Conservation (phyloP, 2,329 filamentous ascomycete species). For the Ophiostoma sp. region DNA sequence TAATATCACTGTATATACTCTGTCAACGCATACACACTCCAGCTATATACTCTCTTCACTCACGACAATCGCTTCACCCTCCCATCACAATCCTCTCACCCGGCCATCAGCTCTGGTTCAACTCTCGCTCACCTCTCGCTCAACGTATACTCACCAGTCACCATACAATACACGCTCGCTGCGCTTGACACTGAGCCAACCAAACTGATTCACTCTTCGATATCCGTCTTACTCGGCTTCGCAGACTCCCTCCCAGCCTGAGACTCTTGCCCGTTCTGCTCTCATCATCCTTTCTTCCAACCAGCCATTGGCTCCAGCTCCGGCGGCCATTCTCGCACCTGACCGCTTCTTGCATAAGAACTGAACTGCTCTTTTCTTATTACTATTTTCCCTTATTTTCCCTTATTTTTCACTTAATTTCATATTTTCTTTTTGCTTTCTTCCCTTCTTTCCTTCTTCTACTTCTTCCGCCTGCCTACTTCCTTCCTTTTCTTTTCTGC, state of each 20-base stretch:
- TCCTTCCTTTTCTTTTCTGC: conserved; percentile 6
- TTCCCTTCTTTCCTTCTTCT: background rate
- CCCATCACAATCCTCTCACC: background rate
- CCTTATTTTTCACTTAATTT: background rate
- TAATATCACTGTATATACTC: background rate
- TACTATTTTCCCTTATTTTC: background rate
- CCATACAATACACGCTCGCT: background rate
- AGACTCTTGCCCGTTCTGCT: conserved; percentile 6
- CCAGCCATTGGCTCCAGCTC: conserved; percentile 6
- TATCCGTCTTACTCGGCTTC: background rate
- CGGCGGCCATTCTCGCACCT: conserved; percentile 9
- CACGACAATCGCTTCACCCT: background rate
- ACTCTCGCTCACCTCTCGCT: background rate
- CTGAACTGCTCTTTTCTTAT: background rate
- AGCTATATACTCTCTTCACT: background rate
- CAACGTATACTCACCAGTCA: background rate
- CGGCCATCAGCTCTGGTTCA: background rate
- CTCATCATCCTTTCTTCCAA: background rate
- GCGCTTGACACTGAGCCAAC: background rate
- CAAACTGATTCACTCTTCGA: background rate
- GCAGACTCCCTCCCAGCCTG: conserved; percentile 1
- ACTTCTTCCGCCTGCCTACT: background rate
- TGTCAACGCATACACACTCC: background rate
- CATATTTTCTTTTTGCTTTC: background rate
- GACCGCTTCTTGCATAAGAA: conserved; percentile 10